Evolutionary conservation across 2,329 filamentous ascomycete species (phyloP).

Genomic region (Phialocephala subalpina): DNA sequence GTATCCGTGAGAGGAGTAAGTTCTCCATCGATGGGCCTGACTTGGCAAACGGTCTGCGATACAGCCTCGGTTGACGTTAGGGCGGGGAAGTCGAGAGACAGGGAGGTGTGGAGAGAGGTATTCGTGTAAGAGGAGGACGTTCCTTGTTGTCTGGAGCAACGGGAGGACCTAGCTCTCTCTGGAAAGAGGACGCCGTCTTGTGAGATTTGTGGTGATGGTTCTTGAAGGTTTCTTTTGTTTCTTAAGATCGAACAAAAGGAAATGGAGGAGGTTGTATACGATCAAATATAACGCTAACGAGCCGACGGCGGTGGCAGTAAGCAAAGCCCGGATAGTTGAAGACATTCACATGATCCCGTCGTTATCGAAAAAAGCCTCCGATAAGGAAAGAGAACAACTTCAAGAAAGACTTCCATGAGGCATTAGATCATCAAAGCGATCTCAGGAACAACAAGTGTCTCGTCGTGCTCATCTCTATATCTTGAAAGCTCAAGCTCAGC

Average conservation of each 20-base stretch:
- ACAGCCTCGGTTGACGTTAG: too few relatives aligned
- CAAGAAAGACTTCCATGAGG: background rate
- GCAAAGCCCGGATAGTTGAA: background rate
- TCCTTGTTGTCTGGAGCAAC: background rate
- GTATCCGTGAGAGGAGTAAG: background rate
- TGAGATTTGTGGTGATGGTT: background rate
- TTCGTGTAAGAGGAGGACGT: background rate
- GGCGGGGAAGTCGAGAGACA: too few relatives aligned
- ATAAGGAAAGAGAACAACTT: background rate
- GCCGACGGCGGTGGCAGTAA: background rate
- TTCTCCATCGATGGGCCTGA: background rate
- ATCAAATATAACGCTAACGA: background rate
- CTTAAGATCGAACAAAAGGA: too few relatives aligned
- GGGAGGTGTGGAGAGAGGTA: background rate
- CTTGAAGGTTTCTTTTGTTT: background rate
- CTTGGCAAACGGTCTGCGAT: too few relatives aligned
- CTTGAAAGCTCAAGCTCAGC: slow-evolving; percentile 2
- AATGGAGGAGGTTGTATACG: background rate
- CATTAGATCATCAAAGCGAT: background rate
- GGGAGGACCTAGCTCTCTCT: background rate
- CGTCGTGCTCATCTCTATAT: background rate
- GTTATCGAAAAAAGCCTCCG: background rate
- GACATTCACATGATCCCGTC: background rate
- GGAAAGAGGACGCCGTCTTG: background rate
- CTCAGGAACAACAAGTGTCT: background rate